phyloP scores from a whole-genome alignment of 176 grass and related monocot species.

The Eremochloa ophiuroides region DNA sequence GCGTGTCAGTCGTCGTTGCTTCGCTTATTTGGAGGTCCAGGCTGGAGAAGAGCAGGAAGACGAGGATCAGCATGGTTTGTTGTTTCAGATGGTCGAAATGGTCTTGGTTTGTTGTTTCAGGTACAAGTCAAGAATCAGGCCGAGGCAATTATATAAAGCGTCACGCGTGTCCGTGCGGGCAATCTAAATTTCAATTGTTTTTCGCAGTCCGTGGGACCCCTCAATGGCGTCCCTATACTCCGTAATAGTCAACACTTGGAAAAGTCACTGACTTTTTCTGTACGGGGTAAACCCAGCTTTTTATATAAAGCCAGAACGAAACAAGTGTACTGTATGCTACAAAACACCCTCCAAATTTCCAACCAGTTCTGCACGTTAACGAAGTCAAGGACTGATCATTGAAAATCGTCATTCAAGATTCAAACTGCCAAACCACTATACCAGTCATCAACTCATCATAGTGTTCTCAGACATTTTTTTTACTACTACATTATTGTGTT shows the following conservation, averaged over 20 bases:
- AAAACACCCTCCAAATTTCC: no score
- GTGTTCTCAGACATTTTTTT: background rate
- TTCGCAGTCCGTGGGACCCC: background rate
- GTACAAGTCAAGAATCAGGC: background rate
- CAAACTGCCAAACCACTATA: background rate
- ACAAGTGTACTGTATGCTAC: no score
- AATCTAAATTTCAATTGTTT: background rate
- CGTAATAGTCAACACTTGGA: no score
- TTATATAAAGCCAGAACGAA: no score
- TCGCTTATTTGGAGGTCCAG: background rate
- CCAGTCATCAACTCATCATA: background rate
- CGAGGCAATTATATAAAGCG: background rate
- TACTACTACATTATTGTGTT: background rate
- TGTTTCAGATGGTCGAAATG: no score
- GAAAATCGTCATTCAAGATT: background rate
- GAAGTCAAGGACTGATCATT: background rate
- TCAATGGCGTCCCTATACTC: no score
- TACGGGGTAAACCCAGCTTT: no score
- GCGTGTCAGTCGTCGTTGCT: slow-evolving; percentile 32
- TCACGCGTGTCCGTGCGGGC: background rate
- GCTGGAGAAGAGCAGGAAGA: slow-evolving; percentile 23
- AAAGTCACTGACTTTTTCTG: no score
- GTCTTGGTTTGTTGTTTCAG: background rate
- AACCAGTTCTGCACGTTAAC: no score
- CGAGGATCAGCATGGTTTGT: slow-evolving; percentile 16